These are phyloP conservation scores for Pseudoperonospora humuli DNA, from an alignment of 352 stramenopile genomes.

Conservation along the genomic window DNA sequence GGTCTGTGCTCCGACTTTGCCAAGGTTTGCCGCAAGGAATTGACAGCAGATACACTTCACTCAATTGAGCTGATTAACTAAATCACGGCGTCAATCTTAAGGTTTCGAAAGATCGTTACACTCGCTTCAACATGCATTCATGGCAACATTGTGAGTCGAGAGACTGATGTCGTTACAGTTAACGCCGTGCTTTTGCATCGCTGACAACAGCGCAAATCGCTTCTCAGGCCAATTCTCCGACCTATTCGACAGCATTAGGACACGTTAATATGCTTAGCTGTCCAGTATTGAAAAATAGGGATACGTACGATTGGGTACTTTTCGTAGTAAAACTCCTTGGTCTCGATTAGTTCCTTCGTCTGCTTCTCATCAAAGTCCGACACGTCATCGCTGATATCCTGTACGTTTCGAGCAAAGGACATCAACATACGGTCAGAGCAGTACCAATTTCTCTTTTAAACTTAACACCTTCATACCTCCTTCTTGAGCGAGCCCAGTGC, in stretches of 20 bases:
- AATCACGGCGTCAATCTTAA: too few species aligned
- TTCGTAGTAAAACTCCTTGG: conserved; percentile 71
- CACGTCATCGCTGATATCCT: conserved; percentile 71
- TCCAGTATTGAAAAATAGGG: neutral
- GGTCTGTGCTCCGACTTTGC: conserved; percentile 56
- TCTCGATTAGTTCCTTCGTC: conserved; percentile 51
- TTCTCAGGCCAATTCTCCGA: conserved; percentile 38
- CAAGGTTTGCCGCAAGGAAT: conserved; percentile 69
- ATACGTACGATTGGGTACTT: conserved; percentile 79
- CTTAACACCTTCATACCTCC: conserved; percentile 25
- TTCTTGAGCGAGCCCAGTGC: conserved; percentile 61
- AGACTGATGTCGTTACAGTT: conserved; percentile 5
- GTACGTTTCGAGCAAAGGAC: neutral
- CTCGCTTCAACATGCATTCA: too few species aligned
- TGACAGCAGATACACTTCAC: conserved; percentile 45
- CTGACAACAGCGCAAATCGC: conserved; percentile 1
- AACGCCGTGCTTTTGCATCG: conserved; percentile 1
- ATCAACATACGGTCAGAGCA: too few species aligned
- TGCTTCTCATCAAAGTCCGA: conserved; percentile 63
- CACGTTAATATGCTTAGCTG: neutral
- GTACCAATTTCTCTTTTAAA: neutral
- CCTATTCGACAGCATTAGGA: conserved; percentile 17
- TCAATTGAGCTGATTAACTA: conserved; percentile 40
- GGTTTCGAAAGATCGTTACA: too few species aligned
- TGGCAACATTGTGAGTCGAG: neutral